Evolutionary conservation across 2,329 filamentous ascomycete genomes (phyloP), one percentile per base, ranked within the genome.

Genomic region (Apiospora hydei): DNA sequence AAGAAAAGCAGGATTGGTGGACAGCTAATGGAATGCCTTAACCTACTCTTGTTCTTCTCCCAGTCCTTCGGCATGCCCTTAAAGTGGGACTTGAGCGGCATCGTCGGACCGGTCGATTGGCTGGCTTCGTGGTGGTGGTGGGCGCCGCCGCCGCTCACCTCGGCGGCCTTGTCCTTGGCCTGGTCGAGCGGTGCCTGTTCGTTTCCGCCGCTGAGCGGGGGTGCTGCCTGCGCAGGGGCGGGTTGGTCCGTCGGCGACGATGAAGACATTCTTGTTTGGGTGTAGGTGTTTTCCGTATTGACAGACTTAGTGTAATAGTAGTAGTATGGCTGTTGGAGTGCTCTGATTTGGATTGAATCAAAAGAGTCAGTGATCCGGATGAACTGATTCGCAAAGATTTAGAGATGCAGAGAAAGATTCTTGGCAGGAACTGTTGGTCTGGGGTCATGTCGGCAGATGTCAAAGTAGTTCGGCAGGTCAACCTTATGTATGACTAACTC

Each of bases 51-150:
- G 67, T 72, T 72, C 30, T 51, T 70, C 34, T 69, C 67, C 71
- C 71, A 72, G 16, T 72, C 67, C 34, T 70, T 72, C 11, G 71
- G 71, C 71, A 72, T 49, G n/a, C 71, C 71, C 26, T 49, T 49
- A 30, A 72, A 72, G 46, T 72, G 71, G n/a, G 67, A 69, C 51
- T 64, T 64, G 18, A 64, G 57, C 18, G 57, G 44, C 34, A 51
- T 43, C 34, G 69, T 69, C 24, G 71, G 71, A 57, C 67, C 26
- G 38, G 68, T 57, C 21, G 47, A 24, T 8, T 57, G 18, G 34
- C 14, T 43, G 34, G 68, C 18, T 6, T 30, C 46, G 18, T n/a
- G 14, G 18, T 47, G 44, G 1, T 44, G 38, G 41, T 47, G n/a
- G 44, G 43, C 11, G 67, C 24, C 26, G 53, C 26, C 16, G 51